Evolutionary conservation across 257 asterid species (phyloP).

Genomic region (Scutellaria galericulata): DNA sequence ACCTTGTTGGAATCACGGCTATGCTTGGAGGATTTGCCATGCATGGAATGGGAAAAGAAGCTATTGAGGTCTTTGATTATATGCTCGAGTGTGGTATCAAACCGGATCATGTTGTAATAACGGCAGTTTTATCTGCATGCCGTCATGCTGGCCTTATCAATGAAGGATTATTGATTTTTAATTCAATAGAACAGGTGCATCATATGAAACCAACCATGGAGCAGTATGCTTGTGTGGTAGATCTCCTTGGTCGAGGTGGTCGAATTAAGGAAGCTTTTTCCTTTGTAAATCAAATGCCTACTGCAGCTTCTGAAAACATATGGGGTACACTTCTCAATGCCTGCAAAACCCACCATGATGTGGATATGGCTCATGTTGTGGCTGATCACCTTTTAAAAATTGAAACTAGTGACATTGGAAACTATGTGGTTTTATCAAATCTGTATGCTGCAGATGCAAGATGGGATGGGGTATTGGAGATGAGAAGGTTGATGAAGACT

Average conservation of each 20-base stretch:
- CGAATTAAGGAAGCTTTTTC: conserved; percentile 65
- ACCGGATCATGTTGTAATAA: conserved; percentile 75
- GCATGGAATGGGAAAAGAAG: conserved; percentile 84
- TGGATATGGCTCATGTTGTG: conserved; percentile 55
- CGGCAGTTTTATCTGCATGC: conserved; percentile 82
- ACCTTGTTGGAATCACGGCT: conserved; percentile 75
- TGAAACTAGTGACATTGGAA: conserved; percentile 61
- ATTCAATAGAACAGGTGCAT: conserved; percentile 55
- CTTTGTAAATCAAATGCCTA: conserved; percentile 61
- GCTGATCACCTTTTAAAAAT: conserved; percentile 51
- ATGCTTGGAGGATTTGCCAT: conserved; percentile 88
- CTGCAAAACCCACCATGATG: conserved; percentile 74
- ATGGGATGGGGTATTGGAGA: conserved; percentile 84
- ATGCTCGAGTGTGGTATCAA: conserved; percentile 65
- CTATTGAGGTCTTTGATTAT: conserved; percentile 50
- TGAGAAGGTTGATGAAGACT: conserved; percentile 68
- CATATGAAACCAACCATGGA: conserved; percentile 71
- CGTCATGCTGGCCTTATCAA: conserved; percentile 78
- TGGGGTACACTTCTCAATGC: conserved; percentile 86
- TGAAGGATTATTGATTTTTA: conserved; percentile 67
- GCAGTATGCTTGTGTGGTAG: conserved; percentile 82
- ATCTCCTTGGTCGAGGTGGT: conserved; percentile 84
- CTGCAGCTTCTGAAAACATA: conserved; percentile 59
- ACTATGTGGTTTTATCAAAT: conserved; percentile 73
- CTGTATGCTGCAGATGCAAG: conserved; percentile 76